Conservation (phyloP, 371 early-diverging fungal genomes). For the Syncephalastrum monosporum region DNA sequence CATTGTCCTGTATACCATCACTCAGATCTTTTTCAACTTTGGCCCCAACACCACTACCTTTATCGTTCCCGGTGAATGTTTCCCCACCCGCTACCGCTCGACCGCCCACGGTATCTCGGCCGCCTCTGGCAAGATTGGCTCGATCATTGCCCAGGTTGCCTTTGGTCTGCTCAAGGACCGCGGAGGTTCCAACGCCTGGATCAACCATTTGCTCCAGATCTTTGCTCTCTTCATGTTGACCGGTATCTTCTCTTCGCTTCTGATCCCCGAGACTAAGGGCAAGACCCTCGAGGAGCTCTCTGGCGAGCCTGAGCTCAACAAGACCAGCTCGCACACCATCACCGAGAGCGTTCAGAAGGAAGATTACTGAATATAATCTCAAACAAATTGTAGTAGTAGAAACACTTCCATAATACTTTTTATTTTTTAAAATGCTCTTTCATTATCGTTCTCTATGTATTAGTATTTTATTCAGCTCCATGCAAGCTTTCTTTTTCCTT, state of each 20-base stretch:
- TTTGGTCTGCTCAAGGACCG: constrained; percentile 72
- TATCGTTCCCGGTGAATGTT: constrained; percentile 80
- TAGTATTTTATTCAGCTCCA: too few species aligned
- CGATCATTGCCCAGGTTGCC: constrained; percentile 76
- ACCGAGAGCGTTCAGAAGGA: too few species aligned
- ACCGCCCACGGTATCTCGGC: constrained; percentile 91
- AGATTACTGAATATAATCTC: too few species aligned
- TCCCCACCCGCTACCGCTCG: constrained; percentile 84
- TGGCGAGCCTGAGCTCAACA: constrained; percentile 22
- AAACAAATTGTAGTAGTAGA: too few species aligned
- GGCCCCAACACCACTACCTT: constrained; percentile 87
- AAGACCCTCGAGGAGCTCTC: constrained; percentile 44
- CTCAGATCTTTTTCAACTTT: constrained; percentile 89
- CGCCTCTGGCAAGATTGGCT: constrained; percentile 84
- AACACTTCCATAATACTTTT: too few species aligned
- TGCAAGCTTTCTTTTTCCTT: too few species aligned
- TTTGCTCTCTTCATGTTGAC: constrained; percentile 79
- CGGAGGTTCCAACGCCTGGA: constrained; percentile 64
- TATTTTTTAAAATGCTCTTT: too few species aligned
- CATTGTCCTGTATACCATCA: constrained; percentile 71
- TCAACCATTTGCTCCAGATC: constrained; percentile 68
- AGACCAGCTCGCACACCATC: too few species aligned
- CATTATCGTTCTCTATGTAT: too few species aligned
- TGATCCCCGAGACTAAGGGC: constrained; percentile 50
- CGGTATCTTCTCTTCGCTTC: constrained; percentile 61